Base-by-base conservation (phyloP, 306 rosid genomes). In the Citrullus mucosospermus region DNA sequence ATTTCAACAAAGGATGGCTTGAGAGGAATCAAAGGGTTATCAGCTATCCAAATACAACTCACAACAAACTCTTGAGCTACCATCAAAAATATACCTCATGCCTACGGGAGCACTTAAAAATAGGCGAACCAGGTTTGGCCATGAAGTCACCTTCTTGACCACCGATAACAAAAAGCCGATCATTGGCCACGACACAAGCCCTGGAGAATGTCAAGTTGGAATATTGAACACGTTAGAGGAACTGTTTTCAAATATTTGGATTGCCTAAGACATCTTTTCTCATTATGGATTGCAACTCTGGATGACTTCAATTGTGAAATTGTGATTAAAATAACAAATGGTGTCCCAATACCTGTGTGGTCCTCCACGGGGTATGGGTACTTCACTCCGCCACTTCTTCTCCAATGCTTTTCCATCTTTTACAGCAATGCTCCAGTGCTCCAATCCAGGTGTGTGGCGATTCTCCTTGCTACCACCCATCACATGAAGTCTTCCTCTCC, bases 71-170 rank as follows among this genome's bases (percentile, higher is more conserved):
- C 48, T 70, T 53, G 34, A 76, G 54, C 54, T 78, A 53, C 75
- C 9, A 78, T 55, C 51, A 1, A 20, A 48, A 39, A 72, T 51
- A 50, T 85, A 94, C 98, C 94, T 94, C 98, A 39, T 43, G 82
- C 81, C 98, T 86, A 78, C 98, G 97, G 1, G 98, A 94, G 78
- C 98, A 92, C 85, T 94, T 94, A 85, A 94, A 94, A 81, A 92
- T 94, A 57, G 98, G 91, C 8, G 97, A 94, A 41, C 96, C 91
- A 0, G 98, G 98, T 81, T 94, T 94, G 56, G 98, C 83, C 97
- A 94, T 94, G 78, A 92, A 94, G 86, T 94, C 98, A 77, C 98
- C 98, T 82, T 94, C 97, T 86, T 94, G 97, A 62, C 98, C 97
- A 77, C 97, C 98, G 13, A 94, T 90, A 46, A 92, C 87, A 68